These are phyloP conservation scores for Xerocomus potaroensis DNA, from an alignment of 768 basidiomycete species.

Conservation along the genomic window DNA sequence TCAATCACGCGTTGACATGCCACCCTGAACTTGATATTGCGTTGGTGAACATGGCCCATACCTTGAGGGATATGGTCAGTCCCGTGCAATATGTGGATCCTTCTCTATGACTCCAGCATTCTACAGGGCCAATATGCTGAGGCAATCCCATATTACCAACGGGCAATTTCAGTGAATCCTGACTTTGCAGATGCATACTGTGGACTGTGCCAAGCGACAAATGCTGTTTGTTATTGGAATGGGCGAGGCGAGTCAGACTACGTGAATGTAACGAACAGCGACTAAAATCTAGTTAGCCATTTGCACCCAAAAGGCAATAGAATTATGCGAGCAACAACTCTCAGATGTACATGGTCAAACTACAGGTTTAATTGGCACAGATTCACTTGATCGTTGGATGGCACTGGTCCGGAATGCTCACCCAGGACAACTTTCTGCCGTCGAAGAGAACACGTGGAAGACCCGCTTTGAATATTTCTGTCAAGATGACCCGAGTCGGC, in stretches of 20 bases:
- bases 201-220: slow-evolving; percentile 43
- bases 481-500: slow-evolving; percentile 17
- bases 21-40: slow-evolving; percentile 50
- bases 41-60: slow-evolving; percentile 49
- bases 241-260: slow-evolving; percentile 28
- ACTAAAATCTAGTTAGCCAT: slow-evolving; percentile 17
- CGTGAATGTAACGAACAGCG: not conserved
- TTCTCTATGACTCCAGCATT: not conserved
- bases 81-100: not conserved
- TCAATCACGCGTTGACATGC: slow-evolving; percentile 35
- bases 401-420: slow-evolving; percentile 27
- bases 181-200: slow-evolving; percentile 45
- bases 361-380: slow-evolving; percentile 25
- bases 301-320: slow-evolving; percentile 37
- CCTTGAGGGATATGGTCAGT: slow-evolving; percentile 44
- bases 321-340: slow-evolving; percentile 38
- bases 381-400: slow-evolving; percentile 37
- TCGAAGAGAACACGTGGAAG: slow-evolving; percentile 31
- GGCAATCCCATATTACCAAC: slow-evolving; percentile 42
- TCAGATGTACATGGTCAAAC: slow-evolving; percentile 28
- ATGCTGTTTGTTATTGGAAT: slow-evolving; percentile 46
- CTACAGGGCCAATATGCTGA: slow-evolving; percentile 39
- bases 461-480: slow-evolving; percentile 30
- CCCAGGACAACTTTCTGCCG: slow-evolving; percentile 20
- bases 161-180: slow-evolving; percentile 41